Evolutionary conservation across 2,329 filamentous ascomycete genomes (phyloP), one percentile per base, ranked within the genome.

Genomic region (Cercospora sp.): DNA sequence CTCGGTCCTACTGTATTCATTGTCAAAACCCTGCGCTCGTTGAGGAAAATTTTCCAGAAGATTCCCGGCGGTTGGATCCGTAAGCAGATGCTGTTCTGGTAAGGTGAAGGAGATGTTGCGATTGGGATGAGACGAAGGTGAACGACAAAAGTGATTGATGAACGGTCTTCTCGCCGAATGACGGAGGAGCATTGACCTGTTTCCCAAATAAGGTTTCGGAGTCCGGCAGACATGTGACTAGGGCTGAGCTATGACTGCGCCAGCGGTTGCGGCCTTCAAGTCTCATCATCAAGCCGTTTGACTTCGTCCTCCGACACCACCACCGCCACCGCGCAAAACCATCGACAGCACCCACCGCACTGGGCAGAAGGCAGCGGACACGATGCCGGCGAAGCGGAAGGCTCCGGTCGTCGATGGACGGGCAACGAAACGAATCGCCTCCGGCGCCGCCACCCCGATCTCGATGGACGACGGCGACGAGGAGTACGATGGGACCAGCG

Each of bases 381-480:
- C 18, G 26, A 80, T 80, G 79, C 72, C 79, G 55, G 74, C 77
- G 20, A 80, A 80, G 68, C 76, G 79, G 42, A 80, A 80, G 72
- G 79, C 77, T 69, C 76, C 75, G 69, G 80, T 78, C 67, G 71
- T 70, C 13, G 69, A 65, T 45, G 76, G 73, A 23, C 73, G 77
- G n/a, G 69, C 77, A n/a, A 65, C 76, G 13, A 81, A 80, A 72
- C 72, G 80, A 65, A 72, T 77, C 31, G 79, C 79, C 51, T 81
- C 80, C 71, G 80, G 80, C 70, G 73, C 76, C 57, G 75, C 74
- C 63, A 79, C 83, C 75, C 81, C 77, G 73, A 78, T 78, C 73
- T 81, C 76, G 79, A 82, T 85, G 66, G 83, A 84, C 71, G 86
- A 87, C 74, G 87, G 88, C 71, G 89, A 85, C 76, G 85, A 84